Evolutionary conservation across 805 yeast species (phyloP).

Genomic region (Barnettozyma sp.): DNA sequence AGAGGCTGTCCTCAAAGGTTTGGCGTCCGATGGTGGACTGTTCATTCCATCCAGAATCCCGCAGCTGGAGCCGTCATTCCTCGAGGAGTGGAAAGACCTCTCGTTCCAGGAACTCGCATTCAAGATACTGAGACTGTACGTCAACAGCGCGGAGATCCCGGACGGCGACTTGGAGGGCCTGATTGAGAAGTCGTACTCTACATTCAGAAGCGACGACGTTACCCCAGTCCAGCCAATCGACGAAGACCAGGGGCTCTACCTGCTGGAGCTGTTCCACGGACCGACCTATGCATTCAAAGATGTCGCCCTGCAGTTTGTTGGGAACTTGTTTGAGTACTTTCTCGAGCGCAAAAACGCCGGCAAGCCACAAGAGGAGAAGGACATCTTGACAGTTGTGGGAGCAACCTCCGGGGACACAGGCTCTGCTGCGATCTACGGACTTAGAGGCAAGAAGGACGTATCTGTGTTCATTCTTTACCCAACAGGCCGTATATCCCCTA

Average conservation of each 20-base stretch:
- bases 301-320: constrained; percentile 96
- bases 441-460: constrained; percentile 96
- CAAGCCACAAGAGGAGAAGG: constrained; percentile 51
- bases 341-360: constrained; percentile 63
- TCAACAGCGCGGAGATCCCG: constrained; percentile 67
- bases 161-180: constrained; percentile 56
- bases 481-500: constrained; percentile 94
- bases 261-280: constrained; percentile 94
- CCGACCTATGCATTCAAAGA: constrained; percentile 99
- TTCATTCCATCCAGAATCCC: constrained; percentile 86
- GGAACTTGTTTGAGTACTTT: constrained; percentile 92
- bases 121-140: constrained; percentile 76
- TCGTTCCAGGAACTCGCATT: constrained; percentile 83
- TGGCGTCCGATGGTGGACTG: constrained; percentile 95
- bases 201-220: constrained; percentile 82
- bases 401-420: constrained; percentile 99
- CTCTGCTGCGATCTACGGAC: constrained; percentile 96
- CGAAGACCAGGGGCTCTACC: constrained; percentile 50
- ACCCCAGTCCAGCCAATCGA: constrained; percentile 74
- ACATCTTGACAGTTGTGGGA: constrained; percentile 91
- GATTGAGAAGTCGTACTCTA: constrained; percentile 70
- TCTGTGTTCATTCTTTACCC: constrained; percentile 95
- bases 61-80: constrained; percentile 43
- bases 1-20: constrained; percentile 80
- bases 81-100: constrained; percentile 63